Evolutionary conservation across 805 yeast species (phyloP), one percentile per base, ranked within the genome.

Genomic region (Yamadazyma philogaea): DNA sequence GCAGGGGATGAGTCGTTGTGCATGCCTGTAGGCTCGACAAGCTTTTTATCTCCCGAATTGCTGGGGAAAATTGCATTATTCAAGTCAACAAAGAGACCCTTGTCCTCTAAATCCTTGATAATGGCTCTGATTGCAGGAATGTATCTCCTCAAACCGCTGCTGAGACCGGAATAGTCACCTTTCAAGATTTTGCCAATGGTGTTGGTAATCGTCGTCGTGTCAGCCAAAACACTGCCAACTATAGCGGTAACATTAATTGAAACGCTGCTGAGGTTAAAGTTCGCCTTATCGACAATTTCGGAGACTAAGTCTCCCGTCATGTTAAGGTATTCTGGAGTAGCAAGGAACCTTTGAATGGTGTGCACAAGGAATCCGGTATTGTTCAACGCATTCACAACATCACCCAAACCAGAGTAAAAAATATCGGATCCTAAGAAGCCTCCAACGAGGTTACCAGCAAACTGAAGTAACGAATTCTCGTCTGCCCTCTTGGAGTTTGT

Each of bases 351-450:
- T 50, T 70, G 67, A n/a, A 64, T 51, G 8, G 62, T 57, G 49
- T 67, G 64, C 8, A 66, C 66, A 14, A 60, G 63, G 36, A 70
- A 55, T 11, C 68, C 70, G 5, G 75, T 69, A 45, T 68, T 65
- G 53, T 70, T 70, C 42, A 70, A 58, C 7, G 73, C 70, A 34
- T 55, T 49, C 30, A 64, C 48, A 8, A 54, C 43, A 32, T 56
- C 67, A n/a, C 46, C 46, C 38, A 63, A 55, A n/a, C 55, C 51
- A 22, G 51, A 43, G 28, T 49, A 48, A 22, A 66, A 57, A 6
- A 61, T 24, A 17, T 50, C 43, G 1, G 74, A 67, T 26, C 50
- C 42, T 39, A 70, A 53, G 19, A 64, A 47, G 1, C 61, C 39
- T 6, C 59, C 54, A 15, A 56, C 56, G 14, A 63, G 39, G 49